Percentiles rank a stretch among this genome's conserved stretches.
Conservation (phyloP, 2,329 filamentous ascomycete genomes). For the Fusarium zealandicum region DNA sequence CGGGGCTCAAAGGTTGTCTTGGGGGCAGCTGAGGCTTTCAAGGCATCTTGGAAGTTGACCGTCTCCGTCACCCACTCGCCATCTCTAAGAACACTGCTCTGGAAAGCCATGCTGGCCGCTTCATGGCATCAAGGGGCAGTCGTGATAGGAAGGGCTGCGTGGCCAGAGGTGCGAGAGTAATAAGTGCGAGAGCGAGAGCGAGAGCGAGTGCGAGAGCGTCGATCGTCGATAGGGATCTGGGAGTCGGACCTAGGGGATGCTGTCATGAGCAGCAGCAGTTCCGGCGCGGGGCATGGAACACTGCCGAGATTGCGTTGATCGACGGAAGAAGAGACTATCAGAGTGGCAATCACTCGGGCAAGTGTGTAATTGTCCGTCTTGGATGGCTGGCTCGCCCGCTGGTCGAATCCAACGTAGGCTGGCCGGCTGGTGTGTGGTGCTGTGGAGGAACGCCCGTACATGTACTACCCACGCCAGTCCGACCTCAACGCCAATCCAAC, state of each 20-base stretch:
- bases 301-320: slow-evolving; percentile 4
- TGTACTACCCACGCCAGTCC: neutral
- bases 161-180: slow-evolving; percentile 3
- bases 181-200: neutral
- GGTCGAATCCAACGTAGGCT: slow-evolving; percentile 3
- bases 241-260: neutral
- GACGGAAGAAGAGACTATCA: neutral
- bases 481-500: slow-evolving; percentile 10
- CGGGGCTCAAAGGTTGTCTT: slow-evolving; percentile 43
- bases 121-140: slow-evolving; percentile 33
- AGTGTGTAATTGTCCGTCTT: neutral
- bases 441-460: slow-evolving; percentile 2
- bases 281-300: slow-evolving; percentile 7
- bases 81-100: slow-evolving; percentile 61
- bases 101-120: slow-evolving; percentile 53
- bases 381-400: slow-evolving; percentile 15
- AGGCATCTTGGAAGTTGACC: slow-evolving; percentile 52
- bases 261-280: neutral
- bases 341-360: neutral
- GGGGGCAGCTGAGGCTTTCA: slow-evolving; percentile 48
- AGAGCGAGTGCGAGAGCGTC: neutral
- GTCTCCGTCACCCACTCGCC: slow-evolving; percentile 66
- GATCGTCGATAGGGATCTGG: slow-evolving; percentile 1
- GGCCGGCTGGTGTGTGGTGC: slow-evolving; percentile 11
- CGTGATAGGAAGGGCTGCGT: neutral